These are phyloP conservation scores for Neoscytalidium dimidiatum DNA, from an alignment of 2,329 filamentous ascomycete genomes.

Conservation along the genomic window DNA sequence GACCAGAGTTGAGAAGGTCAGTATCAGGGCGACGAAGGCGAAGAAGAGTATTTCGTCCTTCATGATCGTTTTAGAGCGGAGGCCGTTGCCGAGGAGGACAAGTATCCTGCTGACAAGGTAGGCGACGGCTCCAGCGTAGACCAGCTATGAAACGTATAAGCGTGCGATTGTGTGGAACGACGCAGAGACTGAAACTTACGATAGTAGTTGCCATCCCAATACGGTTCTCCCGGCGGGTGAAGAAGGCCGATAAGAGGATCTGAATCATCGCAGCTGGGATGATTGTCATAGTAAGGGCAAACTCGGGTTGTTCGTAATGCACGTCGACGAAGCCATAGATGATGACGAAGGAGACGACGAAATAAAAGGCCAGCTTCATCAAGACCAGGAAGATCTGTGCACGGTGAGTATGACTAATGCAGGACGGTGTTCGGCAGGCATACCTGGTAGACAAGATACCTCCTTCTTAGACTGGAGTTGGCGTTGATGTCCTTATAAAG, in stretches of 20 bases:
- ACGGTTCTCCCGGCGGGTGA: constrained; percentile 22
- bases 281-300: constrained; percentile 28
- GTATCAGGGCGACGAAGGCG: constrained; percentile 19
- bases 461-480: constrained; percentile 20
- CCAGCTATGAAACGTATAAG: constrained; percentile 11
- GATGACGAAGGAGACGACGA: constrained; percentile 27
- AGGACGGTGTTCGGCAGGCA: not conserved
- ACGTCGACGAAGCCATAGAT: constrained; percentile 28
- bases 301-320: constrained; percentile 28
- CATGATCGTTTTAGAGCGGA: constrained; percentile 21
- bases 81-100: constrained; percentile 22
- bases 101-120: constrained; percentile 28
- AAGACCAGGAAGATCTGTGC: constrained; percentile 25
- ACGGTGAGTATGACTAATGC: not conserved
- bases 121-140: constrained; percentile 25
- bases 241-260: constrained; percentile 21
- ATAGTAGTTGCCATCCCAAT: constrained; percentile 23
- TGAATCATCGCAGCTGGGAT: constrained; percentile 26
- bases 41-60: constrained; percentile 31
- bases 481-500: constrained; percentile 26
- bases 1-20: constrained; percentile 17
- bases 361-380: constrained; percentile 26
- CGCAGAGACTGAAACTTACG: constrained; percentile 20
- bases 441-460: constrained; percentile 25
- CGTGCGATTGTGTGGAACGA: no score